Percentiles rank a stretch among this genome's conserved stretches.
These are phyloP conservation scores for Blastobotrys illinoisensis DNA, from an alignment of 1,139 yeast genomes.

Conservation along the genomic window DNA sequence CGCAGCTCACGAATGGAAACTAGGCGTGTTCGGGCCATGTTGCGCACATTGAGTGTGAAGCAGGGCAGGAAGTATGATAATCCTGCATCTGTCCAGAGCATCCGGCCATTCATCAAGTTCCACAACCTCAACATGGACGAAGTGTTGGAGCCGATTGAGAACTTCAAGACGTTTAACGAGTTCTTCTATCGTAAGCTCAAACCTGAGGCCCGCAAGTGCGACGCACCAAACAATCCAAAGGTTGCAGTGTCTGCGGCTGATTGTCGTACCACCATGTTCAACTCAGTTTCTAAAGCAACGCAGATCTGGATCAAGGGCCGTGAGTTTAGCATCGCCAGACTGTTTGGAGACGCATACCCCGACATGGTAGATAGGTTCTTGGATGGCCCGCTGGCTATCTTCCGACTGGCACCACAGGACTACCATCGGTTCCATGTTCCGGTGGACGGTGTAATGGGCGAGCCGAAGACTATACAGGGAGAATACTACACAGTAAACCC, in stretches of 20 bases:
- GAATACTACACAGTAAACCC: slow-evolving; percentile 96
- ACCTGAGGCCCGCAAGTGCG: slow-evolving; percentile 65
- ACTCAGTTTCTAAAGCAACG: slow-evolving; percentile 57
- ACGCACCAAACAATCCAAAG: slow-evolving; percentile 44
- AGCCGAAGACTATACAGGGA: slow-evolving; percentile 68
- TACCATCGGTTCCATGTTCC: slow-evolving; percentile 93
- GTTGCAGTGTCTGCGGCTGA: slow-evolving; percentile 82
- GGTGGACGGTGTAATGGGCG: slow-evolving; percentile 64
- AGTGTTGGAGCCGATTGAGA: slow-evolving; percentile 46
- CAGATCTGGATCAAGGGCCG: slow-evolving; percentile 87
- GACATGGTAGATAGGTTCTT: slow-evolving; percentile 44
- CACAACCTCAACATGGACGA: slow-evolving; percentile 72
- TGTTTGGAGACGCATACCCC: slow-evolving; percentile 55
- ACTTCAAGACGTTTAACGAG: slow-evolving; percentile 73
- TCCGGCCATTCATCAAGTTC: slow-evolving; percentile 72
- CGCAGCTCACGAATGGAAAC: slow-evolving; percentile 47
- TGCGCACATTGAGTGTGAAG: slow-evolving; percentile 62
- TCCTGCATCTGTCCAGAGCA: slow-evolving; percentile 59
- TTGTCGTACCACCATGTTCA: slow-evolving; percentile 72
- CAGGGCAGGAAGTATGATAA: slow-evolving; percentile 83
- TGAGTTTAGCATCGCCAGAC: slow-evolving; percentile 61
- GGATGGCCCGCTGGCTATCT: slow-evolving; percentile 65
- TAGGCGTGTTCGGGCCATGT: slow-evolving; percentile 51
- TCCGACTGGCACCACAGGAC: slow-evolving; percentile 93
- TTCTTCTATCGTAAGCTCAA: slow-evolving; percentile 78